These are phyloP conservation scores for Dictyostelium capitatum DNA, from an alignment of 78 protist species.

Conservation along the genomic window DNA sequence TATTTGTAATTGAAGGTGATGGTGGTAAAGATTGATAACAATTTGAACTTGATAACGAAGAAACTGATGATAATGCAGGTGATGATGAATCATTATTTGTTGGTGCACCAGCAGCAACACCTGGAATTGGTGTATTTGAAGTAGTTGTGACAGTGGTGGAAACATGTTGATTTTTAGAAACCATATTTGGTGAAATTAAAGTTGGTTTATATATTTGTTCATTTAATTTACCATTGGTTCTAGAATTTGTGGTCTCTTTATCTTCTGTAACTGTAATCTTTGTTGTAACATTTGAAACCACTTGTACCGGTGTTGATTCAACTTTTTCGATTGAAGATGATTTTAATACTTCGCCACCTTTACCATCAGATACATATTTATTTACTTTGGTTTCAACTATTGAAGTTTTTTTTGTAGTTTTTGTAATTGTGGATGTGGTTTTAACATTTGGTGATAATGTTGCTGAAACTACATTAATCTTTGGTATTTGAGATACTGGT, in stretches of 20 bases:
- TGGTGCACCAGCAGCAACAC: background rate
- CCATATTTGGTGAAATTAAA: background rate
- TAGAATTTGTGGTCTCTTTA: background rate
- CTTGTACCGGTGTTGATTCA: background rate
- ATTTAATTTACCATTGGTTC: background rate
- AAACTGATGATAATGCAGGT: background rate
- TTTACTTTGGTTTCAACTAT: background rate
- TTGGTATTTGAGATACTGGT: background rate
- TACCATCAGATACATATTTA: background rate
- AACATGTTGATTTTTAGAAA: no score
- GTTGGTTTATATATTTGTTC: slow-evolving; percentile 18
- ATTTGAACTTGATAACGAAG: background rate
- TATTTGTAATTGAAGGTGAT: background rate
- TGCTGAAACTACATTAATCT: background rate
- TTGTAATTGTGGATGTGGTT: background rate
- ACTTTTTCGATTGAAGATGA: background rate
- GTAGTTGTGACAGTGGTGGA: background rate
- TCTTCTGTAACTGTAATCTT: background rate
- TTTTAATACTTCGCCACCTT: background rate
- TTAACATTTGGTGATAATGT: background rate
- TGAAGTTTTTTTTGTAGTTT: background rate
- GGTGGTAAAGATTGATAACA: background rate
- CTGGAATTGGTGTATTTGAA: background rate
- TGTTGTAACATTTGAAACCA: background rate
- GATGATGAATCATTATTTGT: background rate